Evolutionary conservation across 176 grass and related monocot species (phyloP).

Genomic region (Carex scoparia): DNA sequence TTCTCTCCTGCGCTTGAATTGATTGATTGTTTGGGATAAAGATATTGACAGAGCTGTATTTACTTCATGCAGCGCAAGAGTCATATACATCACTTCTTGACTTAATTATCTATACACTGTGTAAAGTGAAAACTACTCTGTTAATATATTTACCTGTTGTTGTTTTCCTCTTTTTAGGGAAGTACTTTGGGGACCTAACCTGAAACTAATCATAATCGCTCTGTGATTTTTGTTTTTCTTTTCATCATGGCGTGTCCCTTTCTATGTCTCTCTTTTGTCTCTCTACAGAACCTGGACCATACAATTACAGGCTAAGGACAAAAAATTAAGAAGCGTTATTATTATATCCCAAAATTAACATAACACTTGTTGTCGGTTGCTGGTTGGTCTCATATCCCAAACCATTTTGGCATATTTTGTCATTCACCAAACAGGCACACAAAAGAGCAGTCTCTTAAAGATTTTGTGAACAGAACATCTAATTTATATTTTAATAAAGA

Average conservation of each 20-base stretch:
- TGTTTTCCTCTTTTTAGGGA: not conserved
- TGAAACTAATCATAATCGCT: not conserved
- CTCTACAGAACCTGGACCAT: not conserved
- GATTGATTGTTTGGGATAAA: not conserved
- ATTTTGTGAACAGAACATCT: not conserved
- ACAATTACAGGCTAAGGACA: not conserved
- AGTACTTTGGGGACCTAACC: conserved; percentile 3
- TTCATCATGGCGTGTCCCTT: not conserved
- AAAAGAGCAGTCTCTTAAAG: not conserved
- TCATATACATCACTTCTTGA: too few relatives aligned
- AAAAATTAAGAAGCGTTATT: not conserved
- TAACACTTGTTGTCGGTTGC: not conserved
- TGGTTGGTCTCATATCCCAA: not conserved
- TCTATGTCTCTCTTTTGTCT: not conserved
- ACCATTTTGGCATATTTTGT: not conserved
- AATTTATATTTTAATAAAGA: not conserved
- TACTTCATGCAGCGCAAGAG: too few relatives aligned
- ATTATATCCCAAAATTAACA: not conserved
- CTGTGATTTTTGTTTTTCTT: not conserved
- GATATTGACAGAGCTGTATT: too few relatives aligned
- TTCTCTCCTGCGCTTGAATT: not conserved
- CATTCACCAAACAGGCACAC: not conserved
- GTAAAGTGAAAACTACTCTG: too few relatives aligned
- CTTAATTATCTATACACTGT: too few relatives aligned
- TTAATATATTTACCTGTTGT: not conserved